Base-by-base conservation (phyloP, 2,329 filamentous ascomycete genomes). In the Plectosphaerella plurivora region DNA sequence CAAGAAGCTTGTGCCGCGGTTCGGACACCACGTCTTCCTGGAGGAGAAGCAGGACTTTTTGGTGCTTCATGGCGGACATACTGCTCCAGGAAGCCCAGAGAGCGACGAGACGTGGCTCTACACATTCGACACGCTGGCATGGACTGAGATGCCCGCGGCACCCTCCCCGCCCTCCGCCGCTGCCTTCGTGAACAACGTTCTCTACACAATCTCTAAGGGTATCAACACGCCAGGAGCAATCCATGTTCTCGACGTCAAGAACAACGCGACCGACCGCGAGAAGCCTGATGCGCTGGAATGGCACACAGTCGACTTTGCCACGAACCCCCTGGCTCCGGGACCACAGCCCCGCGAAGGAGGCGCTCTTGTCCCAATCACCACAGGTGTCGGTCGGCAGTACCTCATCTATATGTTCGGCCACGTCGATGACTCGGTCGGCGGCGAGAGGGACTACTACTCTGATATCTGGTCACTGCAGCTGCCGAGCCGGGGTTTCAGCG, bases 391-490 rank as follows among this genome's bases (percentile, higher is more conserved):
- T 5, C 70, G 79, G 10, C 67, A 75, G 41, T 82, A 79, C 58
- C 68, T 82, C 1, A 63, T 81, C 2, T 74, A 77, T 41, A 63
- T 81, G 51, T 74, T 79, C 14, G 78, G 79, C 39, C 53, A 45
- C 5, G 47, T 48, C 1, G 51, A 53, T 15, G 61, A 57, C 9
- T 61, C 59, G n/a, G 50, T 44, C 62, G 45, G 51, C 7, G 47
- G 51, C 22, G 55, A 57, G 16, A 53, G 60, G 8, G 61, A 55
- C 6, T 57, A 59, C 9, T 63, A 65, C 46, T 68, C 67, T 44
- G 78, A 81, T 54, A 68, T 81, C 4, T 82, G 77, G 77, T 70
- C 75, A 1, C 70, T 81, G 52, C 78, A 82, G 59, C 65, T 82
- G 4, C 72, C 74, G 3, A 68, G 77, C 0, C 71, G 74, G 28